Conservation (phyloP, 768 basidiomycete species). For the Amanita brunnescens region DNA sequence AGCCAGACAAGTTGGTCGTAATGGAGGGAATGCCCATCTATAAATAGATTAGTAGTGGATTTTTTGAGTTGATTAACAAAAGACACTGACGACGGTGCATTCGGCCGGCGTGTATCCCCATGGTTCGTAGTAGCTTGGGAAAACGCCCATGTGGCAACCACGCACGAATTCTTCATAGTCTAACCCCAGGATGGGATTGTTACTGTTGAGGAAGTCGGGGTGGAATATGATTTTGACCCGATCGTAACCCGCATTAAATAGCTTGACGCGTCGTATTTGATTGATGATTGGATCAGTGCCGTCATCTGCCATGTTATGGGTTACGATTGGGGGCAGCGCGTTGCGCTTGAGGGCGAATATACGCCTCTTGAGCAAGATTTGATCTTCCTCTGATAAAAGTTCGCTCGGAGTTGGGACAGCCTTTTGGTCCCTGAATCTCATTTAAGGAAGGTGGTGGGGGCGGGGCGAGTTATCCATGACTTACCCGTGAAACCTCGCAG, state of each 20-base stretch:
- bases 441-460: slow-evolving; percentile 1
- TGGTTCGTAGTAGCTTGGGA: slow-evolving; percentile 96
- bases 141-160: slow-evolving; percentile 96
- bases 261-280: slow-evolving; percentile 87
- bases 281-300: slow-evolving; percentile 86
- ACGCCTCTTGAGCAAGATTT: slow-evolving; percentile 88
- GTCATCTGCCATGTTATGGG: slow-evolving; percentile 98
- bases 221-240: slow-evolving; percentile 98
- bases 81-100: slow-evolving; percentile 80
- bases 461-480: slow-evolving; percentile 60
- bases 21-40: slow-evolving; percentile 98
- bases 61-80: neutral
- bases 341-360: slow-evolving; percentile 95
- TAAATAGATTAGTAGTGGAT: slow-evolving; percentile 5
- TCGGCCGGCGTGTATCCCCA: slow-evolving; percentile 98
- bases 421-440: slow-evolving; percentile 52
- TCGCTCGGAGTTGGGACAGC: slow-evolving; percentile 64
- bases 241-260: slow-evolving; percentile 85
- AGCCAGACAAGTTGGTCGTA: slow-evolving; percentile 96
- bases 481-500: slow-evolving; percentile 85
- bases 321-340: slow-evolving; percentile 91
- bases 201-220: slow-evolving; percentile 95
- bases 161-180: slow-evolving; percentile 99
- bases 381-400: slow-evolving; percentile 86
- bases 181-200: slow-evolving; percentile 93